Conservation (phyloP, 1,284 basidiomycete genomes). For the Lignosus rhinocerotis region DNA sequence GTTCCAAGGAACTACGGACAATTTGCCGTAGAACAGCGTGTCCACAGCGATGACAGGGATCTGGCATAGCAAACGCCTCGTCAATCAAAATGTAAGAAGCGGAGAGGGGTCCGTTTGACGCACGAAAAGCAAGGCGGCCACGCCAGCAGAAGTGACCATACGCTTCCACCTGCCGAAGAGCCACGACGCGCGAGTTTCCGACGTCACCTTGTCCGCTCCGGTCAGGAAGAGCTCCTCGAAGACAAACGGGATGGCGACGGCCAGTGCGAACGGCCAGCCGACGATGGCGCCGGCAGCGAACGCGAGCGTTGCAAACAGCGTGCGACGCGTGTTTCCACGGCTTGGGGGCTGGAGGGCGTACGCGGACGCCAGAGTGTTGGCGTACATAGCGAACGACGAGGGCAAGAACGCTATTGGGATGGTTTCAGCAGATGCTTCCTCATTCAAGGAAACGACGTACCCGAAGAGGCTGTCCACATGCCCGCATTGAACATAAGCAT, state of each 20-base stretch:
- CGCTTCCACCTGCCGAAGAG: conserved; percentile 61
- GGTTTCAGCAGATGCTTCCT: neutral
- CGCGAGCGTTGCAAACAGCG: conserved; percentile 62
- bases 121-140: conserved; percentile 70
- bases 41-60: conserved; percentile 82
- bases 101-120: conserved; percentile 29
- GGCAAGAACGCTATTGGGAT: conserved; percentile 78
- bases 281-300: conserved; percentile 87
- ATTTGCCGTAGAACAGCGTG: conserved; percentile 83
- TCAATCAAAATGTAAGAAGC: neutral
- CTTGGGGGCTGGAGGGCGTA: conserved; percentile 75
- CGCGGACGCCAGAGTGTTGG: conserved; percentile 80
- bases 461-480: conserved; percentile 89
- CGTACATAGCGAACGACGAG: conserved; percentile 94
- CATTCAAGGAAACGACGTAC: conserved; percentile 42
- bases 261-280: conserved; percentile 95
- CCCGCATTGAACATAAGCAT: conserved; percentile 85
- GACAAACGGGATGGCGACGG: conserved; percentile 87
- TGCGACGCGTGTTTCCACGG: conserved; percentile 52
- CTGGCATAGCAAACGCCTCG: conserved; percentile 29
- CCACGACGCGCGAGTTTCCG: conserved; percentile 55
- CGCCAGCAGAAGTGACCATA: conserved; percentile 56
- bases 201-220: conserved; percentile 70
- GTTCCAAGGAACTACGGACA: conserved; percentile 87
- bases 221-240: conserved; percentile 87